Evolutionary conservation across 2,329 filamentous ascomycete species (phyloP), one percentile per base, ranked within the genome.

Genomic region (Colletotrichum sp.): DNA sequence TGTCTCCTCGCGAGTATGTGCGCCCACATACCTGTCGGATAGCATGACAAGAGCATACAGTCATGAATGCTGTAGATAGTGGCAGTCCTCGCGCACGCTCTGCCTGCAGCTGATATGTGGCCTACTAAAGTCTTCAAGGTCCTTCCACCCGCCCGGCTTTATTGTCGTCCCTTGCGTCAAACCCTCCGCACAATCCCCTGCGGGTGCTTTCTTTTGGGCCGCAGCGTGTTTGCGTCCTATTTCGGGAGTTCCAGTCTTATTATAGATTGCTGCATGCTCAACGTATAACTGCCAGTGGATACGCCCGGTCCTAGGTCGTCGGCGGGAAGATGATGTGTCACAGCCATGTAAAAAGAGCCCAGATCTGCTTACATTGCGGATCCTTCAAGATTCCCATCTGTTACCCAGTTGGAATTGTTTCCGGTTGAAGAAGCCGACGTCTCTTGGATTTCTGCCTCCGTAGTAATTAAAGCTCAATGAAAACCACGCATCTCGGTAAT

Each of bases 361-460:
- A 43, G 39, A 18, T 43, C 0, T 10, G 18, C 2, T 0, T n/a
- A 43, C 0, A 10, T 1, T n/a, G 18, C n/a, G 39, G 4, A 0
- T 43, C 10, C 16, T 18, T n/a, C 39, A 43, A 9, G 18, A 39
- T 36, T 0, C 0, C 0, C 34, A 2, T 0, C 0, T 16, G 34
- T 36, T 7, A 15, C 15, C 1, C 34, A 36, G 7, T 36, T 36
- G 34, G 8, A 36, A 36, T 15, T 36, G 34, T 13, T 16, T 1
- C 34, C 3, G 0, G 34, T 5, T 36, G 0, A 36, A 36, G 4
- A 16, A 36, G 34, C 34, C 8, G 34, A 36, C 5, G 34, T 0
- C 15, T 36, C 34, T 36, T 36, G 22, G 22, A 2, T 22, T 22
- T 22, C 22, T 22, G 30, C 39, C 39, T 43, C 34, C 6, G 39